Conservation (phyloP, 805 yeast genomes). For the Scheffersomyces ergatensis region DNA sequence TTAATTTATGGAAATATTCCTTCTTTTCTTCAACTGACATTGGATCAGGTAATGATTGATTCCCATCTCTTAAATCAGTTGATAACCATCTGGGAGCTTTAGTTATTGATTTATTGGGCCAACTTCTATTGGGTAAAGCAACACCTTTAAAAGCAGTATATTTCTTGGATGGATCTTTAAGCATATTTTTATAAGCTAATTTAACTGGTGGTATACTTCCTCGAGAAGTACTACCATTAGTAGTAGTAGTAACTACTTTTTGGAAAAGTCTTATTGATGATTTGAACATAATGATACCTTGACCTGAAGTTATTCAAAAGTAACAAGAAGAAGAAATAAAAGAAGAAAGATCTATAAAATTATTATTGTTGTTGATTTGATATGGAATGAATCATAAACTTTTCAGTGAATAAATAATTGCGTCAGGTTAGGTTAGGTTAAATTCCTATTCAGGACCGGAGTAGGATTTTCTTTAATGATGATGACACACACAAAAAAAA, state of each 20-base stretch:
- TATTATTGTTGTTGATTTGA: too few relatives aligned
- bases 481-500: too few relatives aligned
- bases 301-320: background rate
- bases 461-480: too few relatives aligned
- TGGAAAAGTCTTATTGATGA: constrained; percentile 19
- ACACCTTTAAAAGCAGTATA: constrained; percentile 57
- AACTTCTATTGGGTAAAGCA: constrained; percentile 57
- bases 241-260: constrained; percentile 20
- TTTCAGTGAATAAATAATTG: too few relatives aligned
- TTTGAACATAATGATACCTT: constrained; percentile 22
- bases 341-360: too few relatives aligned
- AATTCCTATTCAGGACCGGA: constrained; percentile 1
- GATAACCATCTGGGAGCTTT: constrained; percentile 81
- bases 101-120: constrained; percentile 67
- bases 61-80: constrained; percentile 79
- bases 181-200: constrained; percentile 42
- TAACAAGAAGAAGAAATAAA: too few relatives aligned
- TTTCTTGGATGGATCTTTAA: constrained; percentile 65
- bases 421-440: too few relatives aligned
- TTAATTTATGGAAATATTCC: constrained; percentile 67
- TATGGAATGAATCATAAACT: too few relatives aligned
- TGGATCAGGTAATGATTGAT: constrained; percentile 80
- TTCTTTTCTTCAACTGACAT: constrained; percentile 75
- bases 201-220: constrained; percentile 14
- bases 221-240: too few relatives aligned